Base-by-base conservation (phyloP, 2,329 filamentous ascomycete species). In the Aureobasidium sp. region DNA sequence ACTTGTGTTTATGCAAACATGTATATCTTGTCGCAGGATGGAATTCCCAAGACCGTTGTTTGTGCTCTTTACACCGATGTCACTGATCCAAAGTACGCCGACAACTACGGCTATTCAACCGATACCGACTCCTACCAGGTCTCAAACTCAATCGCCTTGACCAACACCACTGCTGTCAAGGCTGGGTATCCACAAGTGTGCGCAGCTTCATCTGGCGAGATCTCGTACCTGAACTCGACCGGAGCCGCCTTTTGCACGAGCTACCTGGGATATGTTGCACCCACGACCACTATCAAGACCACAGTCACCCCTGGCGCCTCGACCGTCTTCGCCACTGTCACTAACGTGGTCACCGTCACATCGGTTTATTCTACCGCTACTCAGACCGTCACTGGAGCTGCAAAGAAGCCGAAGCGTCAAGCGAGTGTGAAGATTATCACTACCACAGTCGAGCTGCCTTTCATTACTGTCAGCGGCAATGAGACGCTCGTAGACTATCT, bases 21-120 rank as follows among this genome's bases (percentile, higher is more conserved):
- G 1, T 78, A 75, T 63, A 68, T 78, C 61, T 61, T 76, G 25
- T 70, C 70, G 58, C 71, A 72, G 68, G 75, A 77, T 64, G 72
- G 72, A 12, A 53, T 63, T n/a, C 68, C 73, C 1, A 64, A 72
- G 48, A 74, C 75, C 11, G 73, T 73, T 22, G 72, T 74, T 62
- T 78, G 76, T 66, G 66, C 71, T 29, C 61, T 78, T 44, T 78
- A 76, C 68, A 64, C 66, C 15, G 61, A 64, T 20, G 39, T 37
- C 25, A 69, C 66, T 65, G 61, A 61, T 47, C 49, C 52, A 14
- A 63, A 37, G 12, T 68, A 67, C 42, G 66, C 66, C 12, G 67
- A 63, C 47, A 69, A 69, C 60, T 53, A 45, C 12, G 64, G 63
- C 31, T 64, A 63, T 56, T 66, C 57, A 20, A 52, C 63, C 34